Conservation (phyloP, 192 early-diverging fungal species). For the Backusella tarrabulga region DNA sequence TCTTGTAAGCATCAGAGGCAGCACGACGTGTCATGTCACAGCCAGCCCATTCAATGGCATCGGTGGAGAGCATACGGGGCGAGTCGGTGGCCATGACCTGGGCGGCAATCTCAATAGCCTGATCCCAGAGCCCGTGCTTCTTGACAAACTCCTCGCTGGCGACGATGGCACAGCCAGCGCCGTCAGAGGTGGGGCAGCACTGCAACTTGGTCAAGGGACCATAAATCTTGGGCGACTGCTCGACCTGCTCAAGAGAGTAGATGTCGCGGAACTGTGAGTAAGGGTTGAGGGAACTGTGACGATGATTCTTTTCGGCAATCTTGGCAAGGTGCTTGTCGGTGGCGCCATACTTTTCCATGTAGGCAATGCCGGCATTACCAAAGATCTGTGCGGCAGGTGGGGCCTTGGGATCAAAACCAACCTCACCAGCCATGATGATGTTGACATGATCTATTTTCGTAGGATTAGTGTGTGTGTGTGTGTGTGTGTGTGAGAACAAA, state of each 20-base stretch:
- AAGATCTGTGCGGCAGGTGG: conserved; percentile 72
- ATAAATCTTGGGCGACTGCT: conserved; percentile 59
- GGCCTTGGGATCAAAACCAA: conserved; percentile 49
- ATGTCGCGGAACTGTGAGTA: conserved; percentile 70
- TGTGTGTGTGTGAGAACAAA: neutral
- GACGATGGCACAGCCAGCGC: conserved; percentile 63
- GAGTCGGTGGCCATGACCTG: conserved; percentile 77
- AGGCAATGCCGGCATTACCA: conserved; percentile 70
- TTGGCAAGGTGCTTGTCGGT: conserved; percentile 55
- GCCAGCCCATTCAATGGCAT: conserved; percentile 60
- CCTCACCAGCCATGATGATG: conserved; percentile 53
- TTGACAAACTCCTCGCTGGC: conserved; percentile 65
- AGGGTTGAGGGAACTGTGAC: conserved; percentile 65
- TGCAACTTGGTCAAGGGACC: conserved; percentile 74
- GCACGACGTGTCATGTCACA: conserved; percentile 72
- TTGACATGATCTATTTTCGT: conserved; percentile 49
- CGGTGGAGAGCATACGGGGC: conserved; percentile 46
- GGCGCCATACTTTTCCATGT: conserved; percentile 63
- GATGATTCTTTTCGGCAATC: conserved; percentile 77
- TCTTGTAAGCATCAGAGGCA: conserved; percentile 48
- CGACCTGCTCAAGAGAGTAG: conserved; percentile 61
- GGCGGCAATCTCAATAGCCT: conserved; percentile 67
- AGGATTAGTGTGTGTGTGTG: neutral
- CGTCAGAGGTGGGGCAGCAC: conserved; percentile 77
- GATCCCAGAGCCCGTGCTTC: conserved; percentile 55